Percentiles rank a stretch among this genome's conserved stretches.
Evolutionary conservation across 1,139 yeast genomes (phyloP).

Genomic region (Yarrowia galli): DNA sequence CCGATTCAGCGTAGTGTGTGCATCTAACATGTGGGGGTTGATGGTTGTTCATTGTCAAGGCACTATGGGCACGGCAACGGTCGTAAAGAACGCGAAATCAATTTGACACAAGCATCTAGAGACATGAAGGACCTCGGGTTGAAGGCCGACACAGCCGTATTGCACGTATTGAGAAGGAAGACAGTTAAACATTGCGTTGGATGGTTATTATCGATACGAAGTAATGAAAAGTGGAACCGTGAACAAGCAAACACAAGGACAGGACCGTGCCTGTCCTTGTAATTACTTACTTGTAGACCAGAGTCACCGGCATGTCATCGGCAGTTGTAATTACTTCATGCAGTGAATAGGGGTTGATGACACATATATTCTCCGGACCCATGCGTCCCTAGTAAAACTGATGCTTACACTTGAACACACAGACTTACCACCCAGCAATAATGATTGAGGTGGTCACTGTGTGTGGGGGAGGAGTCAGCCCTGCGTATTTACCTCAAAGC

Average conservation of each 20-base stretch:
- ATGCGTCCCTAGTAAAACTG: background rate
- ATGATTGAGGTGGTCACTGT: too few relatives aligned
- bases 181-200: background rate
- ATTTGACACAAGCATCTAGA: background rate
- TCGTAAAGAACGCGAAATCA: background rate
- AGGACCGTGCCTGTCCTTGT: background rate
- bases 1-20: conserved; percentile 9
- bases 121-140: background rate
- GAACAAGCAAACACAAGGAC: background rate
- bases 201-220: background rate
- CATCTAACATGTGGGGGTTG: conserved; percentile 1
- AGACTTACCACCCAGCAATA: too few relatives aligned
- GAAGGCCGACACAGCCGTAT: conserved; percentile 5
- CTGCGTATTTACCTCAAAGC: conserved; percentile 14
- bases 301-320: background rate
- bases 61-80: background rate
- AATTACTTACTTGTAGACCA: background rate
- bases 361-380: background rate
- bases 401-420: too few relatives aligned
- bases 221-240: background rate
- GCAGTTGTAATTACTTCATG: background rate
- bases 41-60: background rate
- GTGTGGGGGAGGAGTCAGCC: background rate
- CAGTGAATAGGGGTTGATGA: background rate
- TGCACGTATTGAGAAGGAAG: background rate